These are phyloP conservation scores for Starmerella lactis-condensi DNA, from an alignment of 805 yeast genomes.

Conservation along the genomic window DNA sequence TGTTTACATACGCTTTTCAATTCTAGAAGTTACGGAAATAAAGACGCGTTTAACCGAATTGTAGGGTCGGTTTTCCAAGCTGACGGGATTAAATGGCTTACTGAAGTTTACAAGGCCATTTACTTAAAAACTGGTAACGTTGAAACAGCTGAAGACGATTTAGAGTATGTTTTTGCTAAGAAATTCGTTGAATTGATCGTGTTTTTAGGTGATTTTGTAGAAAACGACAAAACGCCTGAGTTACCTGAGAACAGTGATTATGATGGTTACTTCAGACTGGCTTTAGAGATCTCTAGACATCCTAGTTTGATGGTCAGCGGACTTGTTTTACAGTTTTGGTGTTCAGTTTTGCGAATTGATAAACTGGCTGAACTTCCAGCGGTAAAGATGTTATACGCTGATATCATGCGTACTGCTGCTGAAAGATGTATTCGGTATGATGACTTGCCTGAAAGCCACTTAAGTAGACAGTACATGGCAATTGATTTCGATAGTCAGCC, in stretches of 20 bases:
- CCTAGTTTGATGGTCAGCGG: slow-evolving; percentile 82
- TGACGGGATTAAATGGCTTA: slow-evolving; percentile 54
- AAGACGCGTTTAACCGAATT: slow-evolving; percentile 54
- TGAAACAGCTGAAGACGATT: slow-evolving; percentile 52
- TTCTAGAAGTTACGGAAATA: slow-evolving; percentile 50
- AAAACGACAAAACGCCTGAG: slow-evolving; percentile 21
- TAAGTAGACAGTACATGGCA: slow-evolving; percentile 49
- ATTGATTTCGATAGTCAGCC: slow-evolving; percentile 76
- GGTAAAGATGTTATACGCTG: slow-evolving; percentile 41
- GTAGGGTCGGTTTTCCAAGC: slow-evolving; percentile 60
- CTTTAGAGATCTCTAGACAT: slow-evolving; percentile 63
- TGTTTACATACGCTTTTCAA: slow-evolving; percentile 67
- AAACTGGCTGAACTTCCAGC: slow-evolving; percentile 28
- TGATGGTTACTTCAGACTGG: slow-evolving; percentile 49
- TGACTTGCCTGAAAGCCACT: slow-evolving; percentile 44
- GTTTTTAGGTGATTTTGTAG: slow-evolving; percentile 58
- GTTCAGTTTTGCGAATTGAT: slow-evolving; percentile 67
- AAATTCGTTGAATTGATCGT: slow-evolving; percentile 89
- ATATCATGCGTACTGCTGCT: slow-evolving; percentile 56
- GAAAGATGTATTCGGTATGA: slow-evolving; percentile 59
- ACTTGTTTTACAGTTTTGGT: slow-evolving; percentile 84
- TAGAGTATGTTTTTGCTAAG: slow-evolving; percentile 60
- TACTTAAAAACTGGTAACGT: slow-evolving; percentile 20
- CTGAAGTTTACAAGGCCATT: slow-evolving; percentile 33
- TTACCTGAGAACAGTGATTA: slow-evolving; percentile 42